phyloP scores from a whole-genome alignment of 805 yeast species.

The Candida tibetensis region DNA sequence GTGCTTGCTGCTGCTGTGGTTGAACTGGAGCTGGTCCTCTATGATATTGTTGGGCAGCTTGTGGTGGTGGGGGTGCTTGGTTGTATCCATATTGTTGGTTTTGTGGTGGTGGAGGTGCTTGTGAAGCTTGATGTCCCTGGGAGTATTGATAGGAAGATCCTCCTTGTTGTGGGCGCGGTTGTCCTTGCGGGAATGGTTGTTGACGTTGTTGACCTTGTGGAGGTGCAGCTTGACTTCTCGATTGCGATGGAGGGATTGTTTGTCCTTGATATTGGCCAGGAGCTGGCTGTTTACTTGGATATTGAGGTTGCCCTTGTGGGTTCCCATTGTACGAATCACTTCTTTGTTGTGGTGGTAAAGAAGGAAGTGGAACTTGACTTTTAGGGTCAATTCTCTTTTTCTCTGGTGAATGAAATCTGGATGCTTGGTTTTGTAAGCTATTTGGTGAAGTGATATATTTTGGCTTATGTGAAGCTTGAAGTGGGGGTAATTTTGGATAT shows the following conservation, averaged over 20 bases:
- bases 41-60: constrained; percentile 12
- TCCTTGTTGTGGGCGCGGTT: constrained; percentile 12
- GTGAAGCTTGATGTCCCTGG: constrained; percentile 11
- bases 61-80: constrained; percentile 12
- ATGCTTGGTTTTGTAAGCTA: constrained; percentile 24
- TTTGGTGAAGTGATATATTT: constrained; percentile 33
- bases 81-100: constrained; percentile 10
- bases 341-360: constrained; percentile 7
- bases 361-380: constrained; percentile 4
- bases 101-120: constrained; percentile 10
- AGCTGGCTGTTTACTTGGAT: constrained; percentile 1
- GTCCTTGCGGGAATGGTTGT: constrained; percentile 24
- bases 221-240: not conserved
- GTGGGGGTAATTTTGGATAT: constrained; percentile 12
- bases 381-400: constrained; percentile 2
- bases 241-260: not conserved
- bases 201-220: constrained; percentile 19
- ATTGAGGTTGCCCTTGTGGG: not conserved
- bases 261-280: not conserved
- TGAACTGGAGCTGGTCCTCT: constrained; percentile 10
- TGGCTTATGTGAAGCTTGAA: constrained; percentile 20
- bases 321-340: not conserved
- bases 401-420: constrained; percentile 7
- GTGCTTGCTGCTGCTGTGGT: constrained; percentile 15
- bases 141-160: constrained; percentile 9